Conservation (phyloP, 1,139 yeast genomes). For the Debaryomyces subglobosus region DNA sequence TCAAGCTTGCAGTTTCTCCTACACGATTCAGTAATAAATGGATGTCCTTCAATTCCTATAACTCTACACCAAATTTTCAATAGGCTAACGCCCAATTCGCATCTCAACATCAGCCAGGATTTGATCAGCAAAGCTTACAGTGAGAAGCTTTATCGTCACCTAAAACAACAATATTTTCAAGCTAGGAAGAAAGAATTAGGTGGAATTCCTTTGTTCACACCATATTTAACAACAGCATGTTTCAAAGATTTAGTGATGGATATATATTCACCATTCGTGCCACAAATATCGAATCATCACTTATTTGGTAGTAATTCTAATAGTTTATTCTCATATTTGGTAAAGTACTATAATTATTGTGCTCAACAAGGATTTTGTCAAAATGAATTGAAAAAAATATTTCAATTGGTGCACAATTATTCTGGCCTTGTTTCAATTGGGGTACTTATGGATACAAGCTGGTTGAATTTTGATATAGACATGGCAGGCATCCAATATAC, state of each 20-base stretch:
- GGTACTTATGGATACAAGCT: not conserved
- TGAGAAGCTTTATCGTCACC: not conserved
- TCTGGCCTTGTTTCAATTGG: not conserved
- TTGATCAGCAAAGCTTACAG: not conserved
- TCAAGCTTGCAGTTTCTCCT: conserved; percentile 1
- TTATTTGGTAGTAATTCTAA: not conserved
- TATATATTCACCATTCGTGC: conserved; percentile 1
- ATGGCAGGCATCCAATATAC: not conserved
- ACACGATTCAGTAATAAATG: conserved; percentile 4
- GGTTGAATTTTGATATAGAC: conserved; percentile 3
- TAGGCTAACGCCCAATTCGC: not conserved
- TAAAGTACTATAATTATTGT: not conserved
- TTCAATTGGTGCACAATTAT: not conserved
- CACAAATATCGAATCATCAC: not conserved
- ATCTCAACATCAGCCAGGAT: not conserved
- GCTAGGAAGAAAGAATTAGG: not conserved
- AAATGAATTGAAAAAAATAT: not conserved
- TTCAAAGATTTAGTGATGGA: not conserved
- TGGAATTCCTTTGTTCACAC: conserved; percentile 2
- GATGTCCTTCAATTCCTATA: conserved; percentile 4
- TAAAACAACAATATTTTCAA: conserved; percentile 4
- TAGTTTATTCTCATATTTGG: conserved; percentile 2
- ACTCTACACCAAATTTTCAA: conserved; percentile 1
- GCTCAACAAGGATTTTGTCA: not conserved
- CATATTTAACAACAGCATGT: not conserved